Conservation (phyloP, 768 basidiomycete species). For the Macrolepiota dolichaula region DNA sequence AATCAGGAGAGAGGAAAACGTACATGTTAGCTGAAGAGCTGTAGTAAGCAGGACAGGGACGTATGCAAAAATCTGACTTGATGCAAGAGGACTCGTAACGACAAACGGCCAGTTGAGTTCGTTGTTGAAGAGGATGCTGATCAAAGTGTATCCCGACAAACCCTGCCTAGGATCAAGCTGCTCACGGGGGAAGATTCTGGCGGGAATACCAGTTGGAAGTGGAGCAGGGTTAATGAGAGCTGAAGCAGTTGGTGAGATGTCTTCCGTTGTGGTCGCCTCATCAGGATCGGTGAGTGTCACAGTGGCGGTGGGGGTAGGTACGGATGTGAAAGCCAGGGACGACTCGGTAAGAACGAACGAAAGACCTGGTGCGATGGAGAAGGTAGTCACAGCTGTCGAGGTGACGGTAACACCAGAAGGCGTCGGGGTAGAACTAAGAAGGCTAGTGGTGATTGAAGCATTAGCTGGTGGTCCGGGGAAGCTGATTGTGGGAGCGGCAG, state of each 20-base stretch:
- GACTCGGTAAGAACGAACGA: slow-evolving; percentile 43
- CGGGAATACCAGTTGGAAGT: slow-evolving; percentile 61
- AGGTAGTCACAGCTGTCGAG: slow-evolving; percentile 17
- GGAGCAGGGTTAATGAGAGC: slow-evolving; percentile 28
- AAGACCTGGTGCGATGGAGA: slow-evolving; percentile 36
- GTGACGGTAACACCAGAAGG: slow-evolving; percentile 8
- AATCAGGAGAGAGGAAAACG: slow-evolving; percentile 14
- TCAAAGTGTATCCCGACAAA: slow-evolving; percentile 39
- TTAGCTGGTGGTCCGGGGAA: slow-evolving; percentile 17
- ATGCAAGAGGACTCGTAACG: slow-evolving; percentile 48
- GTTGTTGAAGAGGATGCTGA: slow-evolving; percentile 63
- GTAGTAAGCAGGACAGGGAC: slow-evolving; percentile 44
- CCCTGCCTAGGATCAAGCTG: slow-evolving; percentile 22
- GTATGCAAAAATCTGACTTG: slow-evolving; percentile 76
- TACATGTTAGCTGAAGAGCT: slow-evolving; percentile 30
- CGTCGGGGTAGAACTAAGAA: neutral
- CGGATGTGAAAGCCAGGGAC: slow-evolving; percentile 35
- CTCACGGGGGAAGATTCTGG: slow-evolving; percentile 48
- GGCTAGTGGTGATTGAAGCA: neutral
- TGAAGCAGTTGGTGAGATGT: slow-evolving; percentile 14
- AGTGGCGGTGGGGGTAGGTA: slow-evolving; percentile 23
- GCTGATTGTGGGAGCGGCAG: slow-evolving; percentile 12
- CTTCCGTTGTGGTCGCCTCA: slow-evolving; percentile 31
- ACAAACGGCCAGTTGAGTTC: slow-evolving; percentile 71
- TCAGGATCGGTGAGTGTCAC: slow-evolving; percentile 42